Evolutionary conservation across 1,284 basidiomycete genomes (phyloP).

Genomic region (Irpex rosettiformis): DNA sequence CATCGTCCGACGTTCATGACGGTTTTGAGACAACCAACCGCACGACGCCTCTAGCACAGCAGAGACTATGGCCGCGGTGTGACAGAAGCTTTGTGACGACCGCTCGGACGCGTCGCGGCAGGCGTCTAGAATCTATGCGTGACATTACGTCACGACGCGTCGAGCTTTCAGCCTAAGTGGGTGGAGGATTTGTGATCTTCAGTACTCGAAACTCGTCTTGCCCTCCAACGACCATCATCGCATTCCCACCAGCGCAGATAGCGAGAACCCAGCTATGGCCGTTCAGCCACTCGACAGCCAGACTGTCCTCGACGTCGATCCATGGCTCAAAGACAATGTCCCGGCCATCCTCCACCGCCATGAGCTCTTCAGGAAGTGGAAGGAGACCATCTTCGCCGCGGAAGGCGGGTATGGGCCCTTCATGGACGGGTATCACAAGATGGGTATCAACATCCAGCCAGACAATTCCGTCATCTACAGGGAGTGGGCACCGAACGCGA

Average conservation of each 20-base stretch:
- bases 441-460: conserved; percentile 75
- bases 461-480: conserved; percentile 80
- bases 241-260: not conserved
- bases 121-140: not conserved
- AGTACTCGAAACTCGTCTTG: not conserved
- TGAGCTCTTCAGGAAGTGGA: conserved; percentile 71
- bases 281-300: conserved; percentile 42
- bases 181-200: conserved; percentile 2
- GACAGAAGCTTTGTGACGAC: not conserved
- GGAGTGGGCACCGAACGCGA: conserved; percentile 95
- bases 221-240: not conserved
- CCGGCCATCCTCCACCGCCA: conserved; percentile 72
- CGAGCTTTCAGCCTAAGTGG: not conserved
- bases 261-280: conserved; percentile 16
- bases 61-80: too few relatives aligned
- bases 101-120: not conserved
- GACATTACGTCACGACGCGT: conserved; percentile 2
- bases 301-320: conserved; percentile 58
- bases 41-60: too few relatives aligned
- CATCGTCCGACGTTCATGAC: not conserved
- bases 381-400: conserved; percentile 64
- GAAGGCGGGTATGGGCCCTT: conserved; percentile 93
- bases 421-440: conserved; percentile 82
- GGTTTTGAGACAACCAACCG: too few relatives aligned
- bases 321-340: conserved; percentile 75